A percentile compares a stretch with the other conserved stretches of the same genome.
These are phyloP conservation scores for Ceratocystis destructans DNA, from an alignment of 2,329 filamentous ascomycete species.

Conservation along the genomic window DNA sequence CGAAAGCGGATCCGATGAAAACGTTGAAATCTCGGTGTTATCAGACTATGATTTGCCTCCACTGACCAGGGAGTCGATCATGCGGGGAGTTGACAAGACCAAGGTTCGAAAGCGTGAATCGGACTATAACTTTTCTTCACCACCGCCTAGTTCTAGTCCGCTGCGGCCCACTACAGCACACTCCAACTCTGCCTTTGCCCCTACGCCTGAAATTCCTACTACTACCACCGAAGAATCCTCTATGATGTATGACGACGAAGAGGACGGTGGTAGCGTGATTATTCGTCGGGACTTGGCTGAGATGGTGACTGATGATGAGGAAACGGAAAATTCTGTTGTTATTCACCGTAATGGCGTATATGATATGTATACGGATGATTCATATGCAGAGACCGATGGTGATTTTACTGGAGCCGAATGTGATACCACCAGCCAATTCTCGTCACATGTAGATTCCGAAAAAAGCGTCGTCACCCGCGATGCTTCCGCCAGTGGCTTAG, in stretches of 20 bases:
- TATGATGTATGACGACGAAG: constrained; percentile 41
- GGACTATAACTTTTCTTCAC: constrained; percentile 51
- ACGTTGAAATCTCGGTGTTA: constrained; percentile 44
- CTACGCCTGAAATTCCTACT: constrained; percentile 73
- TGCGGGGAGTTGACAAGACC: constrained; percentile 68
- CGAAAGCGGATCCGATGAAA: constrained; percentile 17
- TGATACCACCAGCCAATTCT: constrained; percentile 26
- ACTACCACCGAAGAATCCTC: constrained; percentile 62
- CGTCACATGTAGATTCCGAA: constrained; percentile 22
- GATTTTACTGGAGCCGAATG: constrained; percentile 21
- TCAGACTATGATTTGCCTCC: constrained; percentile 54
- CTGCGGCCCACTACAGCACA: constrained; percentile 32
- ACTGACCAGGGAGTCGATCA: constrained; percentile 86
- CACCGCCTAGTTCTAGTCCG: constrained; percentile 43
- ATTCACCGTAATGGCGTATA: constrained; percentile 17
- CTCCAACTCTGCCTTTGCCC: constrained; percentile 34
- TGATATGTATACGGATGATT: constrained; percentile 30
- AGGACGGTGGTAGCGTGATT: constrained; percentile 45
- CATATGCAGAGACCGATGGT: constrained; percentile 34
- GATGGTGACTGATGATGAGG: constrained; percentile 29
- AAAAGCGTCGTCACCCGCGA: constrained; percentile 25
- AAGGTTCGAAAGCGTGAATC: constrained; percentile 42
- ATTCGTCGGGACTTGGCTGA: constrained; percentile 57
- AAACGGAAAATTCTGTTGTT: constrained; percentile 22
- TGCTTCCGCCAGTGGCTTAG: constrained; percentile 12